Base-by-base conservation (phyloP, 306 rosid species). In the Datisca glomerata region DNA sequence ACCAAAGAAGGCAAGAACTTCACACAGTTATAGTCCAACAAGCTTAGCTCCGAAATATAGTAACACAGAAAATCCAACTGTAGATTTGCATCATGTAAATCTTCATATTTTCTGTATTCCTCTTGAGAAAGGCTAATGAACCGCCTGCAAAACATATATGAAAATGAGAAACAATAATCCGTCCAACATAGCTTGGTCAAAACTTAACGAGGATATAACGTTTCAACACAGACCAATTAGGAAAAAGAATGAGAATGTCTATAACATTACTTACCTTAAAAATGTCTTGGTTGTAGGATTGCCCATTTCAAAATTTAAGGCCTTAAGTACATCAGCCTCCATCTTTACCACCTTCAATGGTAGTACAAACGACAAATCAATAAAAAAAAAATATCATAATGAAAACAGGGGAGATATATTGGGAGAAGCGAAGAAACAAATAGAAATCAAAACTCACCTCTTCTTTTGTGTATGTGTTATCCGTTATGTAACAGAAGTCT, bases 401-500 rank as follows among this genome's bases (percentile, higher is more conserved):
- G 3, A 19, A 4, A n/a, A 2, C 21, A 37, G 4, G 19, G 8
- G 9, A 5, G 13, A 33, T 1, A 32, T 19, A 55, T 15, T 17
- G n/a, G n/a, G n/a, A 31, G 36, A 31, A 11, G 4, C n/a, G n/a
- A n/a, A n/a, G n/a, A n/a, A n/a, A n/a, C n/a, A n/a, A n/a, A n/a
- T n/a, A n/a, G 2, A 31, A 51, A 15, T 37, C 6, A 18, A 6
- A 51, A 41, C 0, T 21, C 36, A 77, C 96, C 96, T 86, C 85
- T 51, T 32, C 70, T 76, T 72, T 76, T 18, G 67, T 50, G 73
- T 79, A 86, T 46, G 96, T 76, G 59, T 65, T 69, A 51, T 86
- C 96, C 11, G 96, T 86, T 63, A 86, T 79, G 71, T 68, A 44
- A 67, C 92, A 82, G 63, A 86, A 81, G 15, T 86, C 94, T 62